A percentile compares a stretch with the other conserved stretches of the same genome.
phyloP scores from a whole-genome alignment of 768 basidiomycete genomes.

The Suillus paluster region DNA sequence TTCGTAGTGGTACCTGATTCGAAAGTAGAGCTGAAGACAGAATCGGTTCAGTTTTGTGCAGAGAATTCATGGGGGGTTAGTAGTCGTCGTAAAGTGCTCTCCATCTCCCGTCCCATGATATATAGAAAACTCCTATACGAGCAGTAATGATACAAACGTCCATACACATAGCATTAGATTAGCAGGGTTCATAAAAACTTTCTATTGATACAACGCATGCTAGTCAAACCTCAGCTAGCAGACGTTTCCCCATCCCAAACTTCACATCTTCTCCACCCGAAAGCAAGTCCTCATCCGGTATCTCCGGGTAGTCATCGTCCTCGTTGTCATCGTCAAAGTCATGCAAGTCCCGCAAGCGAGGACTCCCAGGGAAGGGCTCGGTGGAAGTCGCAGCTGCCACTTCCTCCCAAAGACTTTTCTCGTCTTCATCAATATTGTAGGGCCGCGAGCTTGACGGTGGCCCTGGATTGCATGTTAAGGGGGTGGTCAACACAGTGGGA shows the following conservation, averaged over 20 bases:
- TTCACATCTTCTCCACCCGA: slow-evolving; percentile 10
- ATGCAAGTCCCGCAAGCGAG: slow-evolving; percentile 13
- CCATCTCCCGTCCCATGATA: background rate
- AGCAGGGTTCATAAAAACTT: background rate
- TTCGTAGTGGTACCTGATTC: too few relatives aligned
- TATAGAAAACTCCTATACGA: background rate
- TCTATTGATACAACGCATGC: background rate
- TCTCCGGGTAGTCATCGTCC: slow-evolving; percentile 19
- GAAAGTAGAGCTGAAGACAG: too few relatives aligned
- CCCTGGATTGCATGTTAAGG: slow-evolving; percentile 3
- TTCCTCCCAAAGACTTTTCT: slow-evolving; percentile 33
- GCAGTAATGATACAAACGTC: background rate
- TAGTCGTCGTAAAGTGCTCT: too few relatives aligned
- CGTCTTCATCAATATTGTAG: slow-evolving; percentile 28
- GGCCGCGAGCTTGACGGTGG: background rate
- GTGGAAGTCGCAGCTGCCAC: slow-evolving; percentile 27
- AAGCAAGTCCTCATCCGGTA: slow-evolving; percentile 21
- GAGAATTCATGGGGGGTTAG: too few relatives aligned
- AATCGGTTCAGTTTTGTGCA: too few relatives aligned
- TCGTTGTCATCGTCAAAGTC: slow-evolving; percentile 16
- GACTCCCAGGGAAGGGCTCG: slow-evolving; percentile 18
- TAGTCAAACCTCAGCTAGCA: background rate
- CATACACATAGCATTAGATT: background rate
- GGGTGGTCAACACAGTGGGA: slow-evolving; percentile 6
- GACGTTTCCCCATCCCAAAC: background rate